Percentiles rank a stretch among this genome's conserved stretches.
phyloP scores from a whole-genome alignment of 768 basidiomycete species.

The Trametes gibbosa region DNA sequence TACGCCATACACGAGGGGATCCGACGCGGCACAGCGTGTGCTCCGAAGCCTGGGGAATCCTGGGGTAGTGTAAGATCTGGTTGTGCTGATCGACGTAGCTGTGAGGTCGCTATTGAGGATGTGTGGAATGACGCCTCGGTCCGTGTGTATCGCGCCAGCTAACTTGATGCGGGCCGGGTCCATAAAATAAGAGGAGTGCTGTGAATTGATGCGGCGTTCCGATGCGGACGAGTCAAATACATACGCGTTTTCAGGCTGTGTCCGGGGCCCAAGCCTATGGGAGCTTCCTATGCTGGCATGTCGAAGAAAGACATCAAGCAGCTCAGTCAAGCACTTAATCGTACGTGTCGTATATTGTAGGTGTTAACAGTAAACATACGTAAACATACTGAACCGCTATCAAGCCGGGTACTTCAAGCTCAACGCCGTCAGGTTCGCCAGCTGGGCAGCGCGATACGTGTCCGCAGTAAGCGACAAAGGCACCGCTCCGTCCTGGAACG shows the following conservation, averaged over 20 bases:
- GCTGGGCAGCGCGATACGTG: constrained; percentile 22
- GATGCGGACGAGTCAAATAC: too few species aligned
- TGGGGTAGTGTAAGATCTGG: constrained; percentile 97
- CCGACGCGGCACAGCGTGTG: constrained; percentile 95
- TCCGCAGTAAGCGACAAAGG: constrained; percentile 21
- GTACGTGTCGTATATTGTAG: too few species aligned
- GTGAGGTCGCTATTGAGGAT: not conserved
- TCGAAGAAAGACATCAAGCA: too few species aligned
- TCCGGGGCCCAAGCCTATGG: too few species aligned
- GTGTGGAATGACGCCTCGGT: not conserved
- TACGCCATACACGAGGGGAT: constrained; percentile 73
- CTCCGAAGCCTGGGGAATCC: constrained; percentile 95
- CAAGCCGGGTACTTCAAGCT: constrained; percentile 5
- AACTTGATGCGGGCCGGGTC: not conserved
- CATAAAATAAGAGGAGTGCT: too few species aligned
- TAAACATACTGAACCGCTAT: not conserved
- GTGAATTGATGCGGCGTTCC: too few species aligned
- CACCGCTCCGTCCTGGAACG: constrained; percentile 23
- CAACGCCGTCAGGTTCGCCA: constrained; percentile 4
- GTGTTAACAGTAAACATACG: too few species aligned
- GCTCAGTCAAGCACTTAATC: not conserved
- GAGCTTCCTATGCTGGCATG: too few species aligned
- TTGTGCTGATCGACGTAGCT: constrained; percentile 99
- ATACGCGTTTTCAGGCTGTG: too few species aligned
- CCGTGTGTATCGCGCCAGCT: not conserved